phyloP scores from a whole-genome alignment of 768 basidiomycete genomes.

The Mycena polygramma region DNA sequence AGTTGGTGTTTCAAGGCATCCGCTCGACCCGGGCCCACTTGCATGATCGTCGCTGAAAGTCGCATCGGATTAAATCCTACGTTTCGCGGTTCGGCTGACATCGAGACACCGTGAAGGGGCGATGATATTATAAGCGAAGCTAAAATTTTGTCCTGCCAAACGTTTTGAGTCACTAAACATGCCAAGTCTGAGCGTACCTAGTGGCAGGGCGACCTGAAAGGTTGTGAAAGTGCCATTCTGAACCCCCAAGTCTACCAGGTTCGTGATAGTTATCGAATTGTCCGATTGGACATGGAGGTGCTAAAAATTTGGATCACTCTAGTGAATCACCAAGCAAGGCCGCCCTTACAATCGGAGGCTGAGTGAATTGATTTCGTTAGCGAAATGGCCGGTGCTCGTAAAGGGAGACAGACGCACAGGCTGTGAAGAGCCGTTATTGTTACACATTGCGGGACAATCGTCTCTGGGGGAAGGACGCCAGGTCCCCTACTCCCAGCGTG shows the following conservation, averaged over 20 bases:
- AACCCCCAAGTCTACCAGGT: slow-evolving; percentile 13
- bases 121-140: slow-evolving; percentile 18
- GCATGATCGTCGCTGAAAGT: neutral
- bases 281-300: slow-evolving; percentile 25
- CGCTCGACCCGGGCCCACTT: slow-evolving; percentile 12
- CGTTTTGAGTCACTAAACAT: too few relatives aligned
- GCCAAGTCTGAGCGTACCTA: neutral
- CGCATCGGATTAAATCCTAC: neutral
- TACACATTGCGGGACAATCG: slow-evolving; percentile 15
- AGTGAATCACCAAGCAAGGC: neutral
- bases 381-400: neutral
- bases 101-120: slow-evolving; percentile 13
- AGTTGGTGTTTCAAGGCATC: neutral
- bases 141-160: slow-evolving; percentile 15
- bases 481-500: neutral
- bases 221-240: slow-evolving; percentile 10
- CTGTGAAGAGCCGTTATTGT: neutral
- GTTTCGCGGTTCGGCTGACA: neutral
- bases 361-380: neutral
- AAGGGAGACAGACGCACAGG: neutral
- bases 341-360: slow-evolving; percentile 16
- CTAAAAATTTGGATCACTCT: neutral
- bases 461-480: slow-evolving; percentile 11
- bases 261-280: neutral
- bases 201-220: slow-evolving; percentile 10